Evolutionary conservation across 345 rosid species (phyloP), one percentile per base, ranked within the genome.

Genomic region (Citrus mangshanensis): DNA sequence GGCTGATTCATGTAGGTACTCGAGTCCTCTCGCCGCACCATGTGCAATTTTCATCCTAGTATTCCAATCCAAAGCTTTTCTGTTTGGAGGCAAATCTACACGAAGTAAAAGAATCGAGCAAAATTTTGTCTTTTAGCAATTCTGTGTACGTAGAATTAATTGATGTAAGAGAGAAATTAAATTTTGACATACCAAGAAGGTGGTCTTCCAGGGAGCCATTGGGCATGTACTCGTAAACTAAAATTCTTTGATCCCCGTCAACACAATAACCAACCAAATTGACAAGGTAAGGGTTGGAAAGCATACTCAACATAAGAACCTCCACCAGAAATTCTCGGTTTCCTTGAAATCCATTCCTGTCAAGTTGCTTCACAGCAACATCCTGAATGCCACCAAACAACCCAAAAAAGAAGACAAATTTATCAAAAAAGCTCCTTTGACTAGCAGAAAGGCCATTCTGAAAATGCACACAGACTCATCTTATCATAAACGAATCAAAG

Each of bases 11-110:
- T 93, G 97, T 80, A 93, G 81, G 82, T 90, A 90, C 84, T 93
- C 97, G 5, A 91, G 94, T 60, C 97, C 97, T 85, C 81, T 87
- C 0, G 97, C 97, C 73, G 95, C 97, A 12, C 97, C 97, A 74
- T 78, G 78, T 46, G 94, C 92, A 28, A 90, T 80, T 85, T 85
- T 91, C 90, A 93, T 93, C 84, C 95, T 88, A 19, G 90, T 85
- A 77, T 80, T 87, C 97, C 95, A 91, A 75, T 91, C 95, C 87
- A 93, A 83, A 14, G 91, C 86, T 66, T 73, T 84, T 76, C 60
- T 86, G 28, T 69, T 78, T 66, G 83, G 78, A 27, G 85, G 22
- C 61, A 88, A 59, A 34, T 91, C 95, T 93, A 83, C 6, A 35
- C 27, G n/a, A 67, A 75, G 12, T 71, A 77, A 35, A 35, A 74